Percentiles rank a stretch among this genome's conserved stretches.
phyloP scores from a whole-genome alignment of 2,329 filamentous ascomycete genomes.

The Lachnellula arida region DNA sequence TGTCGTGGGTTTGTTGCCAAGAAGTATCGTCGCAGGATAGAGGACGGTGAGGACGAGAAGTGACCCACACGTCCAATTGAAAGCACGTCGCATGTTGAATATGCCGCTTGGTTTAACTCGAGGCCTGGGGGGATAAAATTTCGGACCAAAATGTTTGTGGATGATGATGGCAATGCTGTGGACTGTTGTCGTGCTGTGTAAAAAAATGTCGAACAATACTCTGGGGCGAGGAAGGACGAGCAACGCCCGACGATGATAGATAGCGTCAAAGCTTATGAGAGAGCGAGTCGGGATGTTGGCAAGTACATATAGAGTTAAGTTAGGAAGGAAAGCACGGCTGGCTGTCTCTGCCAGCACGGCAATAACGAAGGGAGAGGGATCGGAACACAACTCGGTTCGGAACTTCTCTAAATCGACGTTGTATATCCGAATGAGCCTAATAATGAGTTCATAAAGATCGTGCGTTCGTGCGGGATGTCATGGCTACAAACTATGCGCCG shows the following conservation, averaged over 20 bases:
- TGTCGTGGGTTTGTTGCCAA: neutral
- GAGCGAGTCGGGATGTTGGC: neutral
- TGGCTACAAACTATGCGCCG: constrained; percentile 10
- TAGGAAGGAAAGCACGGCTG: neutral
- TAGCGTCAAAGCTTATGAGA: neutral
- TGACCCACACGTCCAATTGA: neutral
- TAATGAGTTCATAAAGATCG: neutral
- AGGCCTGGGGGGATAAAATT: too few relatives aligned
- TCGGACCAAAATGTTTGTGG: neutral
- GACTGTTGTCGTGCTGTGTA: too few relatives aligned
- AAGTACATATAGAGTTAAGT: neutral
- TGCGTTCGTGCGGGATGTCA: neutral
- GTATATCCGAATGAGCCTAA: neutral
- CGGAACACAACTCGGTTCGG: neutral
- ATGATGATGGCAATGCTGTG: neutral
- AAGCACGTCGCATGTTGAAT: neutral
- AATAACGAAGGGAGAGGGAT: neutral
- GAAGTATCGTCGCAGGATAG: neutral
- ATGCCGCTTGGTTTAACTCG: neutral
- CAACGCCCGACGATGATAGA: neutral
- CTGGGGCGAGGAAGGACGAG: neutral
- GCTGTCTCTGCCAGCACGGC: neutral
- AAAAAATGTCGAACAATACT: neutral
- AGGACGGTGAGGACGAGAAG: neutral
- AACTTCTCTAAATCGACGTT: neutral